phyloP scores from a whole-genome alignment of 169 alveolate species.

The Plasmodium berghei region DNA sequence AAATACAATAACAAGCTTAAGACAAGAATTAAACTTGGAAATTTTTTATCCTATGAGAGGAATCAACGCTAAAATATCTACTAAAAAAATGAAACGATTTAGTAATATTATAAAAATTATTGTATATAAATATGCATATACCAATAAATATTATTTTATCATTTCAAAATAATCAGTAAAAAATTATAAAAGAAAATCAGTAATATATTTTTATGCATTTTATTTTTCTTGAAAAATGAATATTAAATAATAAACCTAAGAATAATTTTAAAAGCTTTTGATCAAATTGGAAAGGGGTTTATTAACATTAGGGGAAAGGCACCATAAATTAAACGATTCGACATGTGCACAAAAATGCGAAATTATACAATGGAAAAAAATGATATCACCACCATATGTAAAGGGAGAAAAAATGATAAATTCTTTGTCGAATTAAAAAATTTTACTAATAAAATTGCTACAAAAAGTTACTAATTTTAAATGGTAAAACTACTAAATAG shows the following conservation, averaged over 20 bases:
- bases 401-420: neutral
- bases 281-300: neutral
- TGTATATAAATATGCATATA: too few relatives aligned
- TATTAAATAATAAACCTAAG: neutral
- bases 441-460: neutral
- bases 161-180: too few relatives aligned
- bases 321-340: conserved; percentile 6
- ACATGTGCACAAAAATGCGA: neutral
- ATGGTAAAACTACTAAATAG: conserved; percentile 2
- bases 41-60: too few relatives aligned
- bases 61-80: too few relatives aligned
- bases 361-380: neutral
- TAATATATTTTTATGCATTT: neutral
- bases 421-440: neutral
- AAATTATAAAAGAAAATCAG: neutral
- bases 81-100: too few relatives aligned
- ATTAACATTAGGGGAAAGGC: neutral
- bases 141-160: too few relatives aligned
- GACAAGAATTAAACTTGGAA: too few relatives aligned
- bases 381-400: neutral
- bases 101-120: too few relatives aligned
- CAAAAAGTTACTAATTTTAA: neutral
- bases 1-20: too few relatives aligned
- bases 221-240: conserved; percentile 5
- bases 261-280: neutral